phyloP scores from a whole-genome alignment of 495 filamentous ascomycete species.

The Lentithecium fluviatile region DNA sequence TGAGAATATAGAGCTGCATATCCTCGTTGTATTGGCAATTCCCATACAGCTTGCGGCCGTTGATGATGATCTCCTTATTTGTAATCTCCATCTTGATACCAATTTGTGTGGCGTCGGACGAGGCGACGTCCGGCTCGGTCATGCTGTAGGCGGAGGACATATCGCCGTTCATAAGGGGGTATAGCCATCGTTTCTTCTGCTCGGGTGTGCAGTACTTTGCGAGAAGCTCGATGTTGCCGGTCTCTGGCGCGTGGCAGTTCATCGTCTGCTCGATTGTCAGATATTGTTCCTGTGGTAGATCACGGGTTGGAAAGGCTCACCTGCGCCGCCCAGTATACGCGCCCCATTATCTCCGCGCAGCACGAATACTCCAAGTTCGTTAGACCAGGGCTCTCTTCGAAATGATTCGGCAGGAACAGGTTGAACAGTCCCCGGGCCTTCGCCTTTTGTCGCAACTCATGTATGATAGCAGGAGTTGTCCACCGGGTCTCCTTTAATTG shows the following conservation, averaged over 20 bases:
- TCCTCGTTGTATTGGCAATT: constrained; percentile 44
- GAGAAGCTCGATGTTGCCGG: constrained; percentile 48
- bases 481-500: constrained; percentile 40
- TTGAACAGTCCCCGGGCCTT: constrained; percentile 45
- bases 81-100: constrained; percentile 40
- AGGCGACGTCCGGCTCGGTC: constrained; percentile 47
- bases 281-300: neutral
- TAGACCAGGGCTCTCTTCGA: constrained; percentile 45
- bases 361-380: constrained; percentile 48
- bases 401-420: constrained; percentile 46
- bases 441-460: constrained; percentile 45
- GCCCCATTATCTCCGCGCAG: constrained; percentile 47
- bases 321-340: constrained; percentile 45
- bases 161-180: constrained; percentile 45
- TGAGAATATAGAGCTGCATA: constrained; percentile 46
- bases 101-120: constrained; percentile 47
- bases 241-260: constrained; percentile 49
- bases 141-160: constrained; percentile 45
- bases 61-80: constrained; percentile 43
- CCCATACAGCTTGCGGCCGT: constrained; percentile 47
- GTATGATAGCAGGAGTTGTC: constrained; percentile 43
- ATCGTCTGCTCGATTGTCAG: constrained; percentile 38
- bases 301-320: constrained; percentile 22
- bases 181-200: constrained; percentile 47
- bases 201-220: constrained; percentile 48